Evolutionary conservation across 2,329 filamentous ascomycete genomes (phyloP).

Genomic region (Tricladium varicosporioides): DNA sequence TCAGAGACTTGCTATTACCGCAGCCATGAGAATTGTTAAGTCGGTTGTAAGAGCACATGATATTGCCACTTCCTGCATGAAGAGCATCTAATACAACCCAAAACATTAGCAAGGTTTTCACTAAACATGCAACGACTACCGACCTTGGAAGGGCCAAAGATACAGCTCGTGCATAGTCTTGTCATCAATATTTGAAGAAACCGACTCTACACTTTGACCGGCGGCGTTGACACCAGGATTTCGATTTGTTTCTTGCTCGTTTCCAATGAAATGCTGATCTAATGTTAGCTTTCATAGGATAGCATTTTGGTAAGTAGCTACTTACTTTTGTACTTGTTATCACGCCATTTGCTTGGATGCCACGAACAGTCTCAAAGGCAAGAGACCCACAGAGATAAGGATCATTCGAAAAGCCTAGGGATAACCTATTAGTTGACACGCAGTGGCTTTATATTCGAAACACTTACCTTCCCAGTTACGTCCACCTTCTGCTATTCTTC

Average conservation of each 20-base stretch:
- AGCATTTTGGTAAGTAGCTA: not conserved
- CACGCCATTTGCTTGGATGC: slow-evolving; percentile 27
- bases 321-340: slow-evolving; percentile 22
- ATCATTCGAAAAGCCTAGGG: slow-evolving; percentile 31
- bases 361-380: slow-evolving; percentile 21
- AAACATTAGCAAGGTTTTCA: not conserved
- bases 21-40: slow-evolving; percentile 69
- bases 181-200: slow-evolving; percentile 73
- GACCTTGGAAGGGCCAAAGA: slow-evolving; percentile 67
- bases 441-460: not conserved
- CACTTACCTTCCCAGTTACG: slow-evolving; percentile 61
- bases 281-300: not conserved
- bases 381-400: slow-evolving; percentile 50
- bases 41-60: slow-evolving; percentile 82
- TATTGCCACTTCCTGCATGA: slow-evolving; percentile 69
- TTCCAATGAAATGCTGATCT: slow-evolving; percentile 57
- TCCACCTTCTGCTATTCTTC: slow-evolving; percentile 65
- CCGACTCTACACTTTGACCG: not conserved
- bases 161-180: slow-evolving; percentile 75
- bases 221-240: slow-evolving; percentile 46
- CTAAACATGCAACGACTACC: not conserved
- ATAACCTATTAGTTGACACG: not conserved
- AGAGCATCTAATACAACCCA: slow-evolving; percentile 85
- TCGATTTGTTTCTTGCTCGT: slow-evolving; percentile 63
- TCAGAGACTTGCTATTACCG: slow-evolving; percentile 75